A percentile compares a stretch with the other conserved stretches of the same genome.
These are phyloP conservation scores for Microbotryum violaceum DNA, from an alignment of 1,284 basidiomycete species.

Conservation along the genomic window DNA sequence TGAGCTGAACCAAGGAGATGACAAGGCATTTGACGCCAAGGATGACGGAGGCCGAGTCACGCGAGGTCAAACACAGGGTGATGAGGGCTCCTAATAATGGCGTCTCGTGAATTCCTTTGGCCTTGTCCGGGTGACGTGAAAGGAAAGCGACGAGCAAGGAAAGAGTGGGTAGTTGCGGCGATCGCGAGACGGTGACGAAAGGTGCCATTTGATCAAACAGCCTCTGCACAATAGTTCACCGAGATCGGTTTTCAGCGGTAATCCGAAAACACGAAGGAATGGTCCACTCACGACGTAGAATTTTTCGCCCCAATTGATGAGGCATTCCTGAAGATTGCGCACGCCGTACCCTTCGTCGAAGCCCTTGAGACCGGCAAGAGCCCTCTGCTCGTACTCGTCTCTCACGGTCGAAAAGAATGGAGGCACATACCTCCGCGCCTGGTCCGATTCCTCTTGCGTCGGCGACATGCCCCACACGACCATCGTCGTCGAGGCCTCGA, in stretches of 20 bases:
- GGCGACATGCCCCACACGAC: constrained; percentile 28
- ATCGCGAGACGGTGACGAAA: constrained; percentile 3
- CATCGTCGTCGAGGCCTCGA: constrained; percentile 17
- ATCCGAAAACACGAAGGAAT: neutral
- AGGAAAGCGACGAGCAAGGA: constrained; percentile 27
- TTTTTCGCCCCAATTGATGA: constrained; percentile 25
- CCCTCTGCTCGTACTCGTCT: constrained; percentile 22
- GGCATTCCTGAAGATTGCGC: constrained; percentile 27
- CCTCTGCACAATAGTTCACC: neutral
- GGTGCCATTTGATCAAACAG: constrained; percentile 18
- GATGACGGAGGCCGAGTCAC: constrained; percentile 9
- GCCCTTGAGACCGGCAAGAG: constrained; percentile 17
- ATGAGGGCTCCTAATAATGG: constrained; percentile 17
- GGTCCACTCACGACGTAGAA: constrained; percentile 3
- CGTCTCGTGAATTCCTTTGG: constrained; percentile 23
- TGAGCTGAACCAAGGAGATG: constrained; percentile 26
- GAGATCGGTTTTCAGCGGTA: neutral
- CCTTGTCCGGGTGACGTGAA: constrained; percentile 20
- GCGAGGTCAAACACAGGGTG: constrained; percentile 10
- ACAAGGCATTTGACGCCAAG: constrained; percentile 21
- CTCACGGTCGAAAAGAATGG: constrained; percentile 16
- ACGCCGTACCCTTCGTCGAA: constrained; percentile 27
- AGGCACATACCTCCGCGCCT: constrained; percentile 5
- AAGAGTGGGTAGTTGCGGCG: constrained; percentile 15
- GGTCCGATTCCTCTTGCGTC: constrained; percentile 2